Percentiles rank a stretch among this genome's conserved stretches.
These are phyloP conservation scores for Aureobasidium sp. DNA, from an alignment of 2,329 filamentous ascomycete genomes.

Conservation along the genomic window DNA sequence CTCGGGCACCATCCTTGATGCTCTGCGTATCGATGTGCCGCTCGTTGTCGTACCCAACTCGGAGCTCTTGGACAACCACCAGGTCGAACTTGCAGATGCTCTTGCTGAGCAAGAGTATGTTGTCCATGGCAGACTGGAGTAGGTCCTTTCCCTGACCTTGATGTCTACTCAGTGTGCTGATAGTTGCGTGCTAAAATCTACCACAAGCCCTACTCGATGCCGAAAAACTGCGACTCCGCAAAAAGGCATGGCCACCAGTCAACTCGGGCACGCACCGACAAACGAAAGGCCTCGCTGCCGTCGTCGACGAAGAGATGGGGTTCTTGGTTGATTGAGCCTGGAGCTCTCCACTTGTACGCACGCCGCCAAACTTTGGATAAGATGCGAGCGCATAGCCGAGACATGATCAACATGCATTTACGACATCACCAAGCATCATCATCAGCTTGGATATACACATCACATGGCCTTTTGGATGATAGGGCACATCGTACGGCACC, in stretches of 20 bases:
- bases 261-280: slow-evolving; percentile 36
- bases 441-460: not conserved
- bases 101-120: slow-evolving; percentile 68
- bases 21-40: slow-evolving; percentile 61
- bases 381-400: not conserved
- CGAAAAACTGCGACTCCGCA: slow-evolving; percentile 36
- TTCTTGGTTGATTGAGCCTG: not conserved
- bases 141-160: slow-evolving; percentile 21
- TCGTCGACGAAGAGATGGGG: slow-evolving; percentile 51
- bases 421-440: not conserved
- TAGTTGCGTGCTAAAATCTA: slow-evolving; percentile 31
- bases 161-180: not conserved
- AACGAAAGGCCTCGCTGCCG: slow-evolving; percentile 36
- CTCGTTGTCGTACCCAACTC: slow-evolving; percentile 88
- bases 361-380: not conserved
- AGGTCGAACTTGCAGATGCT: slow-evolving; percentile 73
- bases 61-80: slow-evolving; percentile 77
- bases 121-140: slow-evolving; percentile 61
- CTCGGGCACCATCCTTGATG: slow-evolving; percentile 81
- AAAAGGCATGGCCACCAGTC: slow-evolving; percentile 42
- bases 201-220: slow-evolving; percentile 37
- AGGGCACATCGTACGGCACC: not conserved
- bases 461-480: not conserved
- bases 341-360: not conserved
- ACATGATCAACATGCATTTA: not conserved